Percentiles rank a stretch among this genome's conserved stretches.
phyloP scores from a whole-genome alignment of 2,329 filamentous ascomycete genomes.

The Rutstroemia sp. region DNA sequence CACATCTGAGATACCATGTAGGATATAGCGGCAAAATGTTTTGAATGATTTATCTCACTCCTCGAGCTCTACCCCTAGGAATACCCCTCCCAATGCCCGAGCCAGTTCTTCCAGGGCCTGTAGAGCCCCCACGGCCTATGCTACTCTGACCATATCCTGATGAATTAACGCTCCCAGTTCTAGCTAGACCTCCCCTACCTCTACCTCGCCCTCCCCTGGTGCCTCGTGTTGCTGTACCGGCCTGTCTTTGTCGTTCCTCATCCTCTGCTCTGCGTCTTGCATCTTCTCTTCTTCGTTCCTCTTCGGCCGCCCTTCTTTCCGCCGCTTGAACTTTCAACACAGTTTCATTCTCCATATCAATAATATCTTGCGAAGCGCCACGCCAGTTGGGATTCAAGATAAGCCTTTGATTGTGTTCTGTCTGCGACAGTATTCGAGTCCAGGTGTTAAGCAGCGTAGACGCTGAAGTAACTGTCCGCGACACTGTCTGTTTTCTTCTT shows the following conservation, averaged over 20 bases:
- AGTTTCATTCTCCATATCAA: constrained; percentile 79
- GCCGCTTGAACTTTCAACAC: constrained; percentile 66
- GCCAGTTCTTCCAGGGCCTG: constrained; percentile 16
- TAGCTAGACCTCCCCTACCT: constrained; percentile 21
- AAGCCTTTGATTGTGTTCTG: constrained; percentile 91
- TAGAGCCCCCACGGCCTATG: constrained; percentile 23
- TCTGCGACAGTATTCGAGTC: constrained; percentile 93
- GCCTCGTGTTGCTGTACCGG: constrained; percentile 32
- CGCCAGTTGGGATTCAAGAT: constrained; percentile 86
- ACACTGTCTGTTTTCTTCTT: constrained; percentile 57
- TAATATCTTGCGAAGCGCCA: constrained; percentile 76
- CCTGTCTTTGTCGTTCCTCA: constrained; percentile 40
- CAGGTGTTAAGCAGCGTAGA: constrained; percentile 89
- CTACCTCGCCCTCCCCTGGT: constrained; percentile 24
- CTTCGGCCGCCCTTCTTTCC: constrained; percentile 68
- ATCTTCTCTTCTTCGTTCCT: constrained; percentile 70
- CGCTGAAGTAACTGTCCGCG: constrained; percentile 76
- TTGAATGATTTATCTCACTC: constrained; percentile 31
- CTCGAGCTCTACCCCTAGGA: constrained; percentile 48
- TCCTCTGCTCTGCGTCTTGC: constrained; percentile 57
- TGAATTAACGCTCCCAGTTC: constrained; percentile 19
- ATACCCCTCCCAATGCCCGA: constrained; percentile 34
- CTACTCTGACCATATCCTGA: constrained; percentile 15
- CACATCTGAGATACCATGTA: constrained; percentile 10
- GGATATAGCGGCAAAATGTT: constrained; percentile 9